phyloP scores from a whole-genome alignment of 495 filamentous ascomycete species.

The Margaritispora aquatica region DNA sequence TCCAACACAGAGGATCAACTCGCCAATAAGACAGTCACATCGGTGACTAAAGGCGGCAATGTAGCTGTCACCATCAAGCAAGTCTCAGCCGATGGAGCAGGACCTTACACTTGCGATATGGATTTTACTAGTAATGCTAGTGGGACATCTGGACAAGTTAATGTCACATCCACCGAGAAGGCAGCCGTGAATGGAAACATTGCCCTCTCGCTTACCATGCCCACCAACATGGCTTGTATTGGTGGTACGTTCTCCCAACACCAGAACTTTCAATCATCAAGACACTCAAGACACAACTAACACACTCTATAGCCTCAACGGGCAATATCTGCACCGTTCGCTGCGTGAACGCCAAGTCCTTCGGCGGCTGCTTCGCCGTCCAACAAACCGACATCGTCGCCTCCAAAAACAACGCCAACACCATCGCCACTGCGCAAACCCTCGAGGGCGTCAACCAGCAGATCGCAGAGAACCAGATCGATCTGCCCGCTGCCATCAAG shows the following conservation, averaged over 20 bases:
- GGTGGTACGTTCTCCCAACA: conserved; percentile 28
- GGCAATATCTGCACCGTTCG: conserved; percentile 52
- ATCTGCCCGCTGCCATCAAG: conserved; percentile 6
- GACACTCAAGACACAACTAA: background rate
- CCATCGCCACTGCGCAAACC: conserved; percentile 2
- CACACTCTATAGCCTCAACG: conserved; percentile 30
- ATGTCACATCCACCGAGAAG: conserved; percentile 36
- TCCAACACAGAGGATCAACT: conserved; percentile 45
- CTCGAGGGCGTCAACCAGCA: conserved; percentile 5
- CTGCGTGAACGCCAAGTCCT: conserved; percentile 51
- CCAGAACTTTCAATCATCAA: background rate
- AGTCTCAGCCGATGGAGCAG: conserved; percentile 48
- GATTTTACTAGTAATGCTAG: conserved; percentile 37
- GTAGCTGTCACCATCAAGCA: conserved; percentile 42
- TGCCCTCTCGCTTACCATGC: conserved; percentile 33
- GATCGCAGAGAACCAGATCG: conserved; percentile 3
- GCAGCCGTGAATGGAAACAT: conserved; percentile 38
- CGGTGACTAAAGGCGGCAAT: conserved; percentile 32
- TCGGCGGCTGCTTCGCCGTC: conserved; percentile 46
- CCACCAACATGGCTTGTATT: conserved; percentile 30
- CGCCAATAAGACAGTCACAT: conserved; percentile 35
- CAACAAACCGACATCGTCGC: conserved; percentile 35
- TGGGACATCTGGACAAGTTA: conserved; percentile 27
- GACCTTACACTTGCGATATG: conserved; percentile 44
- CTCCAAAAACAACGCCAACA: conserved; percentile 27